Evolutionary conservation across 208 protist genomes (phyloP).

Genomic region (Leishmania major): DNA sequence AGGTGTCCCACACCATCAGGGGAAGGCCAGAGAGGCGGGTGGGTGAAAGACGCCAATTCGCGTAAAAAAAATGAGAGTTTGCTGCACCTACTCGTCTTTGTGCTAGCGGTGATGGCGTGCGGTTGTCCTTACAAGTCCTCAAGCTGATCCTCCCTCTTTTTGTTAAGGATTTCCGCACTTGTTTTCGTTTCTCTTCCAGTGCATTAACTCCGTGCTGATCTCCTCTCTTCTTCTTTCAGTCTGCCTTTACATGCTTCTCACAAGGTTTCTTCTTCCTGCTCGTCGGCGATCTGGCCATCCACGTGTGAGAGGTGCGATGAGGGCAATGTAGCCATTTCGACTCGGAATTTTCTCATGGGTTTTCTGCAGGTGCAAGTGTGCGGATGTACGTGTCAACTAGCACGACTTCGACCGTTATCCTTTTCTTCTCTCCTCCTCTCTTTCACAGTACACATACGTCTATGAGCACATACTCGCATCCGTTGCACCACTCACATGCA

Average conservation of each 20-base stretch:
- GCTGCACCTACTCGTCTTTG: neutral
- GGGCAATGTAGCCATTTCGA: neutral
- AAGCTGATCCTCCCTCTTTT: neutral
- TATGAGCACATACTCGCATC: neutral
- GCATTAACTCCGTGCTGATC: neutral
- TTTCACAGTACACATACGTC: neutral
- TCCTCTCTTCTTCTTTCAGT: neutral
- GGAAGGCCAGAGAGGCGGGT: neutral
- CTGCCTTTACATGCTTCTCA: neutral
- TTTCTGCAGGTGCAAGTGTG: neutral
- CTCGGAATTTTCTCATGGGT: neutral
- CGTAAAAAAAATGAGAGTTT: neutral
- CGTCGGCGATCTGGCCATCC: neutral
- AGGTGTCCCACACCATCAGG: neutral
- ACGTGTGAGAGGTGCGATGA: neutral
- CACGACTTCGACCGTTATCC: neutral
- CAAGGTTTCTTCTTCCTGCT: neutral
- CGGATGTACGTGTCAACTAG: neutral
- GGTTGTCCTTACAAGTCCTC: neutral
- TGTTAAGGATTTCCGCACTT: neutral
- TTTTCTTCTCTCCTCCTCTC: neutral
- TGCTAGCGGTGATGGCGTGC: neutral
- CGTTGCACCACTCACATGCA: neutral
- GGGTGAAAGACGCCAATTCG: neutral
- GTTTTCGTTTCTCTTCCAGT: neutral